Evolutionary conservation across 2,329 filamentous ascomycete genomes (phyloP), one percentile per base, ranked within the genome.

Genomic region (Talaromyces pinophilus): DNA sequence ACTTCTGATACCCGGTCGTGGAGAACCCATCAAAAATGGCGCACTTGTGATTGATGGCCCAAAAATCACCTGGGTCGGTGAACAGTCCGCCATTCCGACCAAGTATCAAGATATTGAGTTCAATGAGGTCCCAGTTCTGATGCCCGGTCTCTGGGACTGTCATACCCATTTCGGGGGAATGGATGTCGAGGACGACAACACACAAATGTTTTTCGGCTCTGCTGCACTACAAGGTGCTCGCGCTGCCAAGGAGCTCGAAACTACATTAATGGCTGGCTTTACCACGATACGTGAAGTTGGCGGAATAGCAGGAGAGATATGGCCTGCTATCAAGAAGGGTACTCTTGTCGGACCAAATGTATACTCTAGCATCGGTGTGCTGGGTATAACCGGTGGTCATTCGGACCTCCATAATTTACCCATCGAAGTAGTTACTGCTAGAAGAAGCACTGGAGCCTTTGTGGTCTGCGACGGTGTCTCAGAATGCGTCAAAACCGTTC

Each of bases 121-220:
- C 30, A 75, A 72, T 0, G 72, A 75, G 19, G 80, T 84, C 15
- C 77, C 79, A 0, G 78, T 82, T 10, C 70, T 84, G 8, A 81
- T 86, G 74, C 83, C 84, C 0, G 84, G 84, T 2, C 77, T 86
- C 25, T 86, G 83, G 83, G 84, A 86, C 66, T 82, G 78, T 67
- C 84, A 85, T 71, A 77, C 80, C 0, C 84, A 86, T 70, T 83
- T 82, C 67, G 68, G 78, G 4, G 83, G 81, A n/a, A 65, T 73
- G 1, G 69, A 69, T 4, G 72, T 72, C 22, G 65, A 70, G 17
- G 59, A 68, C 22, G 71, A 70, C 50, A 67, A 61, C n/a, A 55
- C 68, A 35, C 46, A 63, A 6, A 22, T 59, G 44, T 33, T 60
- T 13, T 66, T 73, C 25, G 62, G 74, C 63, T 69, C 72, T 55